Base-by-base conservation (phyloP, 1,139 yeast genomes). In the Suhomyces bribrorum region DNA sequence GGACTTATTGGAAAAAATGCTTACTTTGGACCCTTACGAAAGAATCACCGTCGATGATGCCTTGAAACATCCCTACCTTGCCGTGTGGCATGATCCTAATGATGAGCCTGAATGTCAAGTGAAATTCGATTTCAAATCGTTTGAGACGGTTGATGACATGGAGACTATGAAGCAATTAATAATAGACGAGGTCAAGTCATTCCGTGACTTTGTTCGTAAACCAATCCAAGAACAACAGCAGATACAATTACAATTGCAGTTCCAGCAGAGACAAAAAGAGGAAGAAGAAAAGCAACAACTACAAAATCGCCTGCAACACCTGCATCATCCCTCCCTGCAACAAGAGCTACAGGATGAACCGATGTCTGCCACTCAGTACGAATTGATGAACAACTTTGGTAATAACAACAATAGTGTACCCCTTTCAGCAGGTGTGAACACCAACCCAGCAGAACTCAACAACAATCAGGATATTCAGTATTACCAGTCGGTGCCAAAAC, bases 61-160 rank as follows among this genome's bases (percentile, higher is more conserved):
- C 0, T 73, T 92, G 43, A 78, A 79, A 45, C 98, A 92, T 62
- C 95, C 96, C 6, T 92, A 92, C 57, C 70, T 92, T 41, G 72
- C 83, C 38, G 84, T 92, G 25, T 92, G 98, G 98, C 97, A 90
- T 59, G 98, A 92, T 56, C 96, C 97, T 3, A 78, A 81, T 22
- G 98, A 92, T 58, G 98, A 92, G 61, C 96, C 96, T 4, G 82
- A 75, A 31, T 89, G 97, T 60, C 81, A 82, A 37, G 69, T 78
- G 3, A 84, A 85, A 53, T 90, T 92, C 61, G 96, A 92, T 58
- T 92, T 92, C 58, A 70, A 68, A 45, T 73, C 87, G 5, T 92
- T 92, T 60, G 98, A 92, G 64, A 83, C 79, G 11, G 85, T 86
- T 27, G 90, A 88, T 46, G 96, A 89, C 49, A 71, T 87, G 59